A percentile compares a stretch with the other conserved stretches of the same genome.
phyloP scores from a whole-genome alignment of 2,329 filamentous ascomycete species.

The Parastagonospora nodorum region DNA sequence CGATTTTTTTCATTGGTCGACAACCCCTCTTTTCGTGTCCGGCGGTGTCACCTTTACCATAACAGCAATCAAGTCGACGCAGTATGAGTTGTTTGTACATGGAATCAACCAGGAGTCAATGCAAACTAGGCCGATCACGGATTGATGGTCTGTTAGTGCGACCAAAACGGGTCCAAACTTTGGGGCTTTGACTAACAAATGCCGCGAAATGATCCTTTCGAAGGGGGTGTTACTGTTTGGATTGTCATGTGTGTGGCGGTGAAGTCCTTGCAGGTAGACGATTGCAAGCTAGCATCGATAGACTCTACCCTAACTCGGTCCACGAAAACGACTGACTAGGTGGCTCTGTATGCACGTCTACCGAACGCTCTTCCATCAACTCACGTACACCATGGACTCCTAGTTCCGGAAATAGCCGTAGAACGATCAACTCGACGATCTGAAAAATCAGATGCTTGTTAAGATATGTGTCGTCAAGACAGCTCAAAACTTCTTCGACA shows the following conservation, averaged over 20 bases:
- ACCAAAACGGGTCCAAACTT: background rate
- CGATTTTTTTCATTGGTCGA: constrained; percentile 32
- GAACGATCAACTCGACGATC: constrained; percentile 79
- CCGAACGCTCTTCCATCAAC: constrained; percentile 73
- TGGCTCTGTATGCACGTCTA: constrained; percentile 10
- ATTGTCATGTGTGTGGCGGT: constrained; percentile 24
- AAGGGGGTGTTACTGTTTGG: constrained; percentile 12
- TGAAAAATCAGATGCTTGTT: constrained; percentile 91
- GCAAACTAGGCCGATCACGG: constrained; percentile 3
- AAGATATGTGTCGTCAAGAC: constrained; percentile 82
- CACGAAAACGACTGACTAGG: constrained; percentile 2
- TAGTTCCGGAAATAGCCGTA: constrained; percentile 83
- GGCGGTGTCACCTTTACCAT: constrained; percentile 32
- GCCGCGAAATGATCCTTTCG: constrained; percentile 4
- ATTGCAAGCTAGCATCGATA: constrained; percentile 3
- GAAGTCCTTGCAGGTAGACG: constrained; percentile 13
- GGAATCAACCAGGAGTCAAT: constrained; percentile 12
- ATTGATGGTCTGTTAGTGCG: background rate
- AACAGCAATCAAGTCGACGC: constrained; percentile 16
- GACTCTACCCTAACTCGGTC: background rate
- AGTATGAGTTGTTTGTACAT: constrained; percentile 38
- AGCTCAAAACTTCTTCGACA: constrained; percentile 66
- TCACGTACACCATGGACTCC: constrained; percentile 72
- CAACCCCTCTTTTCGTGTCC: constrained; percentile 32
- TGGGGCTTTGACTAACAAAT: constrained; percentile 1